Conservation (phyloP, 805 yeast species). For the Starmerella vitae region DNA sequence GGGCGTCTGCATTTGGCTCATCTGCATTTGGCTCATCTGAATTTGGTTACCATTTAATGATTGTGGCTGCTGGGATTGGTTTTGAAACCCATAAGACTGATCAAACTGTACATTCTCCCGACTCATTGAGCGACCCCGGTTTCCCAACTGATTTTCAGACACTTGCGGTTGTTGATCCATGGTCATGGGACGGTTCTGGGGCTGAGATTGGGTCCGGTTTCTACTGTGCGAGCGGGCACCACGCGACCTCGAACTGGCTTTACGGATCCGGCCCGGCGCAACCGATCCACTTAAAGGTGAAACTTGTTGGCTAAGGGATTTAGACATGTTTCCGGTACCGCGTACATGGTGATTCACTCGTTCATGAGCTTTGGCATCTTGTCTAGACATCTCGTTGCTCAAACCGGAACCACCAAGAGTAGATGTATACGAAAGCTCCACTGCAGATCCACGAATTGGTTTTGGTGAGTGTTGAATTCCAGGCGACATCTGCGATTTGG, state of each 20-base stretch:
- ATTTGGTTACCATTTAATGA: too few relatives aligned
- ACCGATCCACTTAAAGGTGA: conserved; percentile 10
- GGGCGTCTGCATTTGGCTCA: too few relatives aligned
- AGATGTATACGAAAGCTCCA: too few relatives aligned
- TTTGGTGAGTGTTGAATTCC: too few relatives aligned
- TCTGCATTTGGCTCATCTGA: too few relatives aligned
- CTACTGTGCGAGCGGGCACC: conserved; percentile 16
- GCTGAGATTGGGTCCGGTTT: conserved; percentile 9
- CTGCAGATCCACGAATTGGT: too few relatives aligned
- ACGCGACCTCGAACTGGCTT: conserved; percentile 14
- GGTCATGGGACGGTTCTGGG: conserved; percentile 7
- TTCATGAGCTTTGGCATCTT: not conserved
- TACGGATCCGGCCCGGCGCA: conserved; percentile 14
- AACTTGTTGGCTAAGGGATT: not conserved
- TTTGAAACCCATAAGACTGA: not conserved
- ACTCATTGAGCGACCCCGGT: too few relatives aligned
- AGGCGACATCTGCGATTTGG: not conserved
- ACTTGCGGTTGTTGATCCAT: too few relatives aligned
- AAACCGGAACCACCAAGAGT: not conserved
- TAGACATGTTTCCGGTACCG: too few relatives aligned
- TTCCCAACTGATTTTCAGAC: too few relatives aligned
- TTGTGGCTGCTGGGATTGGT: not conserved
- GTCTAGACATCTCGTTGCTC: not conserved
- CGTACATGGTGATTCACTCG: not conserved
- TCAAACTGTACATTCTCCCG: too few relatives aligned